Evolutionary conservation across 371 early-diverging fungal species (phyloP), one percentile per base, ranked within the genome.

Genomic region (Coemansia sp.): DNA sequence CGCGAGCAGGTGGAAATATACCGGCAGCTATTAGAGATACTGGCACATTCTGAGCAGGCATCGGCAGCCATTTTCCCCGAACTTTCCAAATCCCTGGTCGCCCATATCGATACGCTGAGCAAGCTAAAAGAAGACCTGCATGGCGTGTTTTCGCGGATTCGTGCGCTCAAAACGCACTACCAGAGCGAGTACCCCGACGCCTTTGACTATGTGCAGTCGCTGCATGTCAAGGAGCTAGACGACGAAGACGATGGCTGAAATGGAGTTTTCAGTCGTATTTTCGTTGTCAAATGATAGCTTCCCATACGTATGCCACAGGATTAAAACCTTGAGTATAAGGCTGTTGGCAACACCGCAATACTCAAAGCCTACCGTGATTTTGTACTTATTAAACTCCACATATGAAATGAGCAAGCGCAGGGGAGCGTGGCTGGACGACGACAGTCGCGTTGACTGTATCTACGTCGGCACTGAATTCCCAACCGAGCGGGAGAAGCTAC

Each of bases 151-250:
- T 62, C 60, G 10, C 57, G 70, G 31, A 73, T 73, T 14, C 34
- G 70, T 4, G 65, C 61, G 6, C 49, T 73, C 3, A 73, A 73
- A 53, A 32, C 42, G 2, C 74, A 65, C 39, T 69, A 70, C 31
- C 60, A 55, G 10, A 30, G 34, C 8, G 59, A 73, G 55, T 62
- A 73, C 14, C 65, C 74, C 2, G 65, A 70, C 10, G 38, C 60
- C 4, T 68, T 65, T 30, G 66, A 73, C 43, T 70, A 70, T 55
- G 74, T 73, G 10, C 74, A 73, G 45, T 70, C 71, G 2, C 42
- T 73, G 48, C 74, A 73, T 59, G 72, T 68, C 0, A 68, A 63
- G 32, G 68, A 71, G 43, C 26, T 67, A 39, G 72, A 71, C 4
- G 63, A 63, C 47, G 72, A 70, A 10, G 61, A 60, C 11, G 57